Base-by-base conservation (phyloP, 108 stramenopile genomes). In the Skeletonema grethae region DNA sequence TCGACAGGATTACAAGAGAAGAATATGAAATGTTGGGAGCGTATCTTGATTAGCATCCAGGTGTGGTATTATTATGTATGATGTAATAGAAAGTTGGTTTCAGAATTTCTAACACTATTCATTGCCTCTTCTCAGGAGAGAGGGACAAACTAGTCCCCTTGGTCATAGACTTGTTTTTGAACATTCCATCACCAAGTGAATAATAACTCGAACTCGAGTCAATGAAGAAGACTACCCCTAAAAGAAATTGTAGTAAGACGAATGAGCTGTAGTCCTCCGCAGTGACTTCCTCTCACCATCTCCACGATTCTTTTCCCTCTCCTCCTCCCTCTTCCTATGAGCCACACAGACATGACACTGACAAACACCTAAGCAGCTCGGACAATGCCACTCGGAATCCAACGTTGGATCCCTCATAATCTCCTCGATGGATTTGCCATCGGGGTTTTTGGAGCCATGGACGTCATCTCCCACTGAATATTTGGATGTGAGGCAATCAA, bases 381-480 rank as follows among this genome's bases (percentile, higher is more conserved):
- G 77, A 60, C 77, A 78, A 62, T 73, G 72, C 77, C 77, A 78
- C 43, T 78, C 77, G 2, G 15, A 5, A 48, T 76, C 75, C 25
- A 60, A 16, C 24, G 16, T 29, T 0, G 45, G 24, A 50, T 29
- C 31, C 50, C 5, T 29, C 15, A 73, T 12, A 39, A 73, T 64
- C 11, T 73, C 63, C n/a, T 73, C 72, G 32, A 73, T 63, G 18
- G 53, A 4, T 13, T 56, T 53, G 25, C 70, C 70, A 55, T 62
- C n/a, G 5, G 70, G 62, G 24, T 63, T 72, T 2, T 35, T 18
- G 2, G 60, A 12, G 10, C 20, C 18, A 38, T 5, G 34, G 13
- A 67, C 67, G 56, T 76, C 75, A 56, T 67, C 34, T 15, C 72
- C 72, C 48, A 73, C n/a, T 0, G 65, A 46, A 39, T 78, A 73